phyloP scores from a whole-genome alignment of 805 yeast species.

The Candida fluviatilis region DNA sequence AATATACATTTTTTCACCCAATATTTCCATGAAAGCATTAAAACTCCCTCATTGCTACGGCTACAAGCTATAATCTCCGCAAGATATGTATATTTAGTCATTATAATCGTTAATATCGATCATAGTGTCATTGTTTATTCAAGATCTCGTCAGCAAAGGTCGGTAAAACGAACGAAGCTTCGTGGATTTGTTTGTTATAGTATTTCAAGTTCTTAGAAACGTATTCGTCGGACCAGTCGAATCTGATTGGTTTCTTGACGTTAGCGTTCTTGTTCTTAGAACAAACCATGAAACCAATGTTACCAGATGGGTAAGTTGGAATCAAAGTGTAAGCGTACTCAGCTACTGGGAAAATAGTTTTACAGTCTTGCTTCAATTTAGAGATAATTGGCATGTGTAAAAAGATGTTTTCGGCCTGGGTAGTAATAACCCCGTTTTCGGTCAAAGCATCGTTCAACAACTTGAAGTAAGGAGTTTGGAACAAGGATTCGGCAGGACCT shows the following conservation, averaged over 20 bases:
- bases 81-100: no score
- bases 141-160: conserved; percentile 69
- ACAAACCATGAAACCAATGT: conserved; percentile 97
- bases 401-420: conserved; percentile 97
- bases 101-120: neutral
- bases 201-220: conserved; percentile 69
- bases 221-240: conserved; percentile 50
- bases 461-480: conserved; percentile 89
- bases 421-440: conserved; percentile 84
- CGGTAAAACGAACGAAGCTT: conserved; percentile 87
- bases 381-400: conserved; percentile 81
- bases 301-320: conserved; percentile 97
- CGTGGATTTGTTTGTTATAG: conserved; percentile 80
- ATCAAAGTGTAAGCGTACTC: conserved; percentile 89
- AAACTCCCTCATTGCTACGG: no score
- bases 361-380: conserved; percentile 77
- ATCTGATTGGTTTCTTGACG: conserved; percentile 67
- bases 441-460: conserved; percentile 84
- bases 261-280: conserved; percentile 65
- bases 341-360: conserved; percentile 83
- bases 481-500: conserved; percentile 91
- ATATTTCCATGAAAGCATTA: no score
- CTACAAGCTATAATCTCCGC: no score
- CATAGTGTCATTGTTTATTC: conserved; percentile 18
- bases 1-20: no score